Percentiles rank a stretch among this genome's conserved stretches.
Evolutionary conservation across 805 yeast species (phyloP).

Genomic region (Debaryomyces prosopidis): DNA sequence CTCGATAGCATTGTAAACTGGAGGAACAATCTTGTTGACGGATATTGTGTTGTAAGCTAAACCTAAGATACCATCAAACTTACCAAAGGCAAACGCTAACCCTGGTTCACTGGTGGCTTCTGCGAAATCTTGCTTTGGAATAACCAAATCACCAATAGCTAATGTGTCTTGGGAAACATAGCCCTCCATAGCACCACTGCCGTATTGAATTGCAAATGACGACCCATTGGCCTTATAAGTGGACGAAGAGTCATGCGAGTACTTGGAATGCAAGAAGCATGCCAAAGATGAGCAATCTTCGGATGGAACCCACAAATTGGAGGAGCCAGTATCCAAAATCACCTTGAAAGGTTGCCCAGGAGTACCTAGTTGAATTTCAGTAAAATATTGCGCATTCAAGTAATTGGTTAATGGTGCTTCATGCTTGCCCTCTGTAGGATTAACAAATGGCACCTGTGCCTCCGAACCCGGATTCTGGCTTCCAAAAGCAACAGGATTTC

Average conservation of each 20-base stretch:
- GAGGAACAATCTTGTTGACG: slow-evolving; percentile 88
- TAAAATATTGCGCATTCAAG: slow-evolving; percentile 92
- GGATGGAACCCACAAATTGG: slow-evolving; percentile 96
- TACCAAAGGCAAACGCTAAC: slow-evolving; percentile 96
- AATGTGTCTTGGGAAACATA: slow-evolving; percentile 85
- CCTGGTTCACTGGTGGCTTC: slow-evolving; percentile 99
- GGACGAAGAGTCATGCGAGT: slow-evolving; percentile 79
- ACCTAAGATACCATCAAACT: slow-evolving; percentile 97
- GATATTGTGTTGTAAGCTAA: slow-evolving; percentile 91
- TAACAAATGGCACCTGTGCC: slow-evolving; percentile 47
- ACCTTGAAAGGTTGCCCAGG: slow-evolving; percentile 95
- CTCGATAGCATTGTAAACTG: slow-evolving; percentile 84
- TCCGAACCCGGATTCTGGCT: slow-evolving; percentile 12
- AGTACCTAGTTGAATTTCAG: slow-evolving; percentile 88
- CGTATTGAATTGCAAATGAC: slow-evolving; percentile 83
- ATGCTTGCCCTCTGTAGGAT: slow-evolving; percentile 40
- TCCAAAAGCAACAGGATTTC: slow-evolving; percentile 21
- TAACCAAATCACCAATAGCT: slow-evolving; percentile 77
- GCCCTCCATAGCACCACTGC: slow-evolving; percentile 92
- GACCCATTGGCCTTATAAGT: slow-evolving; percentile 87
- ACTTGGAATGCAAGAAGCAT: slow-evolving; percentile 90
- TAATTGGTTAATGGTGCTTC: slow-evolving; percentile 89
- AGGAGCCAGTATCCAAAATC: slow-evolving; percentile 92
- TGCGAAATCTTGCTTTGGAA: slow-evolving; percentile 90
- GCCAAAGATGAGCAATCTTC: slow-evolving; percentile 89